These are phyloP conservation scores for Aspergillus asperescens DNA, from an alignment of 495 filamentous ascomycete species.

Conservation along the genomic window DNA sequence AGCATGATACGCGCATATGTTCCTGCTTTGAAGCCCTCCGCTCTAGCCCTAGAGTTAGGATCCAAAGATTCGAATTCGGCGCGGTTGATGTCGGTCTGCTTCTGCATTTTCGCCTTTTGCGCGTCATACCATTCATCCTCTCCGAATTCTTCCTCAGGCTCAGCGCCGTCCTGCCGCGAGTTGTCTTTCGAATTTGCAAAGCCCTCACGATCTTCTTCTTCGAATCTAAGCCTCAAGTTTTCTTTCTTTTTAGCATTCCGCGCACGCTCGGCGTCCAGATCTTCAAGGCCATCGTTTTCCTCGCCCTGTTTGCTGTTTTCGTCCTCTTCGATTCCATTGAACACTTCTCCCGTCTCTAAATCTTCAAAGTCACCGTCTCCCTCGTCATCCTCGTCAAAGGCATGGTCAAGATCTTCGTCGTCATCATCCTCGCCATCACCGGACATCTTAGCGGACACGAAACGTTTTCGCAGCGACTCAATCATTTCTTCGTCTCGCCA, in stretches of 20 bases:
- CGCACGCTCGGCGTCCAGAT: conserved; percentile 78
- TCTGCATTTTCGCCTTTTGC: conserved; percentile 90
- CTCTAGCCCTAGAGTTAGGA: conserved; percentile 66
- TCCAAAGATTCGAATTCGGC: conserved; percentile 84
- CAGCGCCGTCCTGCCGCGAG: conserved; percentile 55
- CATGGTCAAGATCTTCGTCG: conserved; percentile 37
- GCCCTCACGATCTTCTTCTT: conserved; percentile 94
- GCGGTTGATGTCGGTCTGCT: conserved; percentile 91
- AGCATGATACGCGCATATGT: conserved; percentile 89
- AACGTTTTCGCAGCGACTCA: conserved; percentile 65
- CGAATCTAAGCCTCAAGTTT: conserved; percentile 88
- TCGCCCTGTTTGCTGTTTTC: conserved; percentile 34
- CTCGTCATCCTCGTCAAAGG: conserved; percentile 57
- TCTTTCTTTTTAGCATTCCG: conserved; percentile 89
- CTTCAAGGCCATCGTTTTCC: conserved; percentile 33
- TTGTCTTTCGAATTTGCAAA: conserved; percentile 80
- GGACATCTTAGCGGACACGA: conserved; percentile 62
- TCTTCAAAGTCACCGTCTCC: conserved; percentile 91
- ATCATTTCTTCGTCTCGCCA: conserved; percentile 77
- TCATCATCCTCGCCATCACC: conserved; percentile 39
- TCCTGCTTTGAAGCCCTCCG: conserved; percentile 89
- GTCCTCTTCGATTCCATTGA: conserved; percentile 42
- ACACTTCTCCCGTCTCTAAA: conserved; percentile 68
- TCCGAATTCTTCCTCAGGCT: conserved; percentile 68
- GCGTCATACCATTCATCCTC: conserved; percentile 98